phyloP scores from a whole-genome alignment of 306 rosid species.

The Casuarina glauca region DNA sequence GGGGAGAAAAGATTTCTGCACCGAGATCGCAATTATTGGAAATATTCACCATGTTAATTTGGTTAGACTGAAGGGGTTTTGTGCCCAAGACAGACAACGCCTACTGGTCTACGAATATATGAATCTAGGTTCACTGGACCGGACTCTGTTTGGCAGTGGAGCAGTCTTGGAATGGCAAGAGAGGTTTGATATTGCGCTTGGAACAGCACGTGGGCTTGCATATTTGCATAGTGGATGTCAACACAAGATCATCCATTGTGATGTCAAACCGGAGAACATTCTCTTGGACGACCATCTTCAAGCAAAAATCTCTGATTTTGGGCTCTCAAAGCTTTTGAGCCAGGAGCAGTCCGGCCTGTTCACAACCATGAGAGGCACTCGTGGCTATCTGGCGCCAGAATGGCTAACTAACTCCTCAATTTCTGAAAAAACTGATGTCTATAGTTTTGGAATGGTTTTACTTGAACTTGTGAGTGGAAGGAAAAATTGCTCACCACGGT shows the following conservation, averaged over 20 bases:
- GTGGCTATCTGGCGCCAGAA: constrained; percentile 93
- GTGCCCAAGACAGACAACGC: constrained; percentile 76
- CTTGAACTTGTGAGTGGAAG: constrained; percentile 85
- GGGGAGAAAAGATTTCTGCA: constrained; percentile 87
- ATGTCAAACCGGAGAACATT: constrained; percentile 90
- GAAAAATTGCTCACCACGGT: constrained; percentile 58
- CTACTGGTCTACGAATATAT: constrained; percentile 82
- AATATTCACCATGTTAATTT: constrained; percentile 78
- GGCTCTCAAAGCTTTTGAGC: constrained; percentile 79
- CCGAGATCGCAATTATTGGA: constrained; percentile 91
- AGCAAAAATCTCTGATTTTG: constrained; percentile 88
- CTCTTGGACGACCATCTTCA: constrained; percentile 73
- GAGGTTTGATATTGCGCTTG: constrained; percentile 73
- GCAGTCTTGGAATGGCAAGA: constrained; percentile 90
- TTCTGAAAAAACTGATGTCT: constrained; percentile 85
- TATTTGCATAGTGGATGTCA: constrained; percentile 84
- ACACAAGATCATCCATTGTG: constrained; percentile 84
- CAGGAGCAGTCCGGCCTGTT: constrained; percentile 82
- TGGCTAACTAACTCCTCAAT: constrained; percentile 92
- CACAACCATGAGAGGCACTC: constrained; percentile 96
- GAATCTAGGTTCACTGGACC: constrained; percentile 86
- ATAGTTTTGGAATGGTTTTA: constrained; percentile 89
- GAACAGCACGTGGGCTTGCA: constrained; percentile 91
- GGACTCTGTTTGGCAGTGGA: constrained; percentile 70
- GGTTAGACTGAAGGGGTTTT: constrained; percentile 81